Percentiles rank a stretch among this genome's conserved stretches.
Conservation (phyloP, 176 grass and related monocot genomes). For the Carex scoparia region DNA sequence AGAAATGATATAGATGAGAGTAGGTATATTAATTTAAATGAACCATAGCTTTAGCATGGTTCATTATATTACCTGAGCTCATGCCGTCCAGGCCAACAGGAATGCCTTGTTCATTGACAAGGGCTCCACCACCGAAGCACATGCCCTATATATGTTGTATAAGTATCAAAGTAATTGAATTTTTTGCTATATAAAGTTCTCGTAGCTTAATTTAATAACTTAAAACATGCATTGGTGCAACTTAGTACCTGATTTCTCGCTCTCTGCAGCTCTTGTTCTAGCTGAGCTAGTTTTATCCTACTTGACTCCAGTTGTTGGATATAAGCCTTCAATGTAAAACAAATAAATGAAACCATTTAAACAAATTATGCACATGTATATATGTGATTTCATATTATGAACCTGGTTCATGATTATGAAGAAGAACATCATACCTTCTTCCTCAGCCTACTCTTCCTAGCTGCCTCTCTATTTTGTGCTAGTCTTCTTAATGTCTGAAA, state of each 20-base stretch:
- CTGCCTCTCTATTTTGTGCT: constrained; percentile 97
- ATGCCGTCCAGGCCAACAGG: constrained; percentile 46
- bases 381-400: neutral
- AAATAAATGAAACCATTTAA: neutral
- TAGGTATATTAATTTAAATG: neutral
- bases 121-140: constrained; percentile 34
- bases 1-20: neutral
- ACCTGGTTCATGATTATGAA: constrained; percentile 13
- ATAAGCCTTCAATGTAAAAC: constrained; percentile 48
- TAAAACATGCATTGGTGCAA: neutral
- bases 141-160: constrained; percentile 30
- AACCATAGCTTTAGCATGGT: neutral
- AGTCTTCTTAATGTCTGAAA: constrained; percentile 83
- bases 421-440: constrained; percentile 61
- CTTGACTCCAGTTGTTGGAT: constrained; percentile 94
- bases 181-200: neutral
- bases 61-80: constrained; percentile 41
- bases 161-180: neutral
- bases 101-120: constrained; percentile 46
- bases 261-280: constrained; percentile 86
- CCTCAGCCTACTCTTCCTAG: constrained; percentile 90
- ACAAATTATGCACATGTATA: neutral
- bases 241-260: constrained; percentile 58
- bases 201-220: neutral
- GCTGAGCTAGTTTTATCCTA: constrained; percentile 77